Conservation (phyloP, 495 filamentous ascomycete species). For the Penicillium steckii region DNA sequence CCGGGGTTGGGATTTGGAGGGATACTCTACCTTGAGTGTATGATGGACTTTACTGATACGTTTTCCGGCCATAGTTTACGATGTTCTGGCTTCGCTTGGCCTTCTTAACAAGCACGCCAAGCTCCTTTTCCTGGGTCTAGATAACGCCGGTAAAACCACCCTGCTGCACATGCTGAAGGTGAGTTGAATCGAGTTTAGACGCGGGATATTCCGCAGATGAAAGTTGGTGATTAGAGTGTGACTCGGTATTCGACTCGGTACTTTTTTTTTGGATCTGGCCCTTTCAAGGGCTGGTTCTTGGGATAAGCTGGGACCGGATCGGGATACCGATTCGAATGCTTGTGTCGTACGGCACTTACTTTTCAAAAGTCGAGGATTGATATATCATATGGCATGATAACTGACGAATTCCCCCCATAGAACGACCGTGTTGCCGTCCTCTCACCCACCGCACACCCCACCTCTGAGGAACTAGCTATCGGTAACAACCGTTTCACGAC, state of each 20-base stretch:
- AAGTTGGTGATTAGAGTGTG: not conserved
- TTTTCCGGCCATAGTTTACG: conserved; percentile 67
- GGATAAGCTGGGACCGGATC: too few relatives aligned
- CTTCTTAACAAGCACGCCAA: conserved; percentile 96
- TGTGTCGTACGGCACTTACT: not conserved
- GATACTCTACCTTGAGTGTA: not conserved
- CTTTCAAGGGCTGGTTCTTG: too few relatives aligned
- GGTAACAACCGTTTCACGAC: conserved; percentile 97
- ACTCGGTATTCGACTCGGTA: not conserved
- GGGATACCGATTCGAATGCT: not conserved
- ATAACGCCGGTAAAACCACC: conserved; percentile 98
- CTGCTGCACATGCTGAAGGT: conserved; percentile 92
- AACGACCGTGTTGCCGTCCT: conserved; percentile 95
- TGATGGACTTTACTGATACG: conserved; percentile 9
- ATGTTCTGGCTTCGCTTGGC: conserved; percentile 85
- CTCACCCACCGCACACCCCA: conserved; percentile 85
- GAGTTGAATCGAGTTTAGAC: conserved; percentile 23
- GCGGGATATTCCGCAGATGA: conserved; percentile 1
- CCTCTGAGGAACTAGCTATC: conserved; percentile 94
- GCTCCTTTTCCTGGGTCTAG: conserved; percentile 89
- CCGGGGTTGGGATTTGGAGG: not conserved
- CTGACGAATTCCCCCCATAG: conserved; percentile 35
- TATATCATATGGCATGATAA: not conserved
- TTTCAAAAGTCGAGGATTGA: not conserved
- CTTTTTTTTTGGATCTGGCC: not conserved